Evolutionary conservation across 176 grass and related monocot species (phyloP).

Genomic region (Oryza brachyantha): DNA sequence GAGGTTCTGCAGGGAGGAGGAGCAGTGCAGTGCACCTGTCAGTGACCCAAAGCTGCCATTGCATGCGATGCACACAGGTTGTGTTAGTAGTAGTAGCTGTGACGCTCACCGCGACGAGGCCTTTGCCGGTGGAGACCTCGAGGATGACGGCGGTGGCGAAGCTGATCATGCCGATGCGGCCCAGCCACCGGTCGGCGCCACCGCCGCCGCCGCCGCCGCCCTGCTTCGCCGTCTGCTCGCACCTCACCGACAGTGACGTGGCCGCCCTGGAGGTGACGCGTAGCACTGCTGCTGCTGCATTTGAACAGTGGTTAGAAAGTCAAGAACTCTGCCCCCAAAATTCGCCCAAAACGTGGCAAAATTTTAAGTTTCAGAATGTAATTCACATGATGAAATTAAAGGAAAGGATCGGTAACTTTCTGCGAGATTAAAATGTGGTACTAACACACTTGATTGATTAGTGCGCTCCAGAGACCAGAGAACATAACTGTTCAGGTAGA

Average conservation of each 20-base stretch:
- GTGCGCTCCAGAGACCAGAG: no score
- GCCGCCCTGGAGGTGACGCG: constrained; percentile 19
- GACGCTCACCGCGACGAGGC: constrained; percentile 65
- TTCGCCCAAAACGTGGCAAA: no score
- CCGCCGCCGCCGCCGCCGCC: background rate
- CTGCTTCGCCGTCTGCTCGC: constrained; percentile 60
- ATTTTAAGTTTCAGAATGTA: no score
- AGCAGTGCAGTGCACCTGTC: background rate
- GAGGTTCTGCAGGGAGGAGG: constrained; percentile 60
- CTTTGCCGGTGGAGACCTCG: constrained; percentile 80
- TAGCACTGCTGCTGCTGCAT: constrained; percentile 19
- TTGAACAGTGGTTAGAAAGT: background rate
- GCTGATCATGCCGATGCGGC: constrained; percentile 80
- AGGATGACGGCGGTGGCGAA: constrained; percentile 70
- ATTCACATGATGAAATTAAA: no score
- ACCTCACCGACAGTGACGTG: constrained; percentile 49
- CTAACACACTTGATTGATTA: no score
- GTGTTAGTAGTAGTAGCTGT: no score
- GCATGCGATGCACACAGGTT: background rate
- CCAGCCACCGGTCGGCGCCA: constrained; percentile 61
- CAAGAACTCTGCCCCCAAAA: background rate
- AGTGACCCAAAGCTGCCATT: background rate
- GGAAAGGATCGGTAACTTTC: no score
- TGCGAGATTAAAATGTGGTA: no score
- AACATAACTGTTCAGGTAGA: background rate